Evolutionary conservation across 2,329 filamentous ascomycete genomes (phyloP).

Genomic region (Colletotrichum viniferum): DNA sequence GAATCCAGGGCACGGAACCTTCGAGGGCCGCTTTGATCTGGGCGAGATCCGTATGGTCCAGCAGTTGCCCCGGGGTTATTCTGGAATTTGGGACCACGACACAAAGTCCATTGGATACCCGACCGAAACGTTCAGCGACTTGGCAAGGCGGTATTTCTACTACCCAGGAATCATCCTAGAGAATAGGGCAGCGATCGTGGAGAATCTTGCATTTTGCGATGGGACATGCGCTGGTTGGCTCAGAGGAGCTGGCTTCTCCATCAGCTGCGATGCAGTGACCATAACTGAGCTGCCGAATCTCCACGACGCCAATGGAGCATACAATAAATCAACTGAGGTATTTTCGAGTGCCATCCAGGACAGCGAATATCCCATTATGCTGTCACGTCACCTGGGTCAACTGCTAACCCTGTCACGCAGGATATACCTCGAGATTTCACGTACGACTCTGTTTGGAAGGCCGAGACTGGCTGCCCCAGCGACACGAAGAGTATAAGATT

Average conservation of each 20-base stretch:
- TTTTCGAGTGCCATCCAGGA: neutral
- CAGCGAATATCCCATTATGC: neutral
- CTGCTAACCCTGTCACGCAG: neutral
- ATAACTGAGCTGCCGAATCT: neutral
- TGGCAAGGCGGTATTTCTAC: neutral
- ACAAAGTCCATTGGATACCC: neutral
- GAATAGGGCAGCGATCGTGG: neutral
- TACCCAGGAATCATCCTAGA: neutral
- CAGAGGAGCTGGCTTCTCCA: neutral
- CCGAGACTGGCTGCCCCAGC: neutral
- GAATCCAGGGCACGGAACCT: neutral
- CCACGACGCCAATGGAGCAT: neutral
- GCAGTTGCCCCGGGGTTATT: neutral
- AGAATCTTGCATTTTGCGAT: neutral
- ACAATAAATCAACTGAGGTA: neutral
- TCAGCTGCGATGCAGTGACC: neutral
- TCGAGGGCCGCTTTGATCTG: neutral
- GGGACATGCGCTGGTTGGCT: neutral
- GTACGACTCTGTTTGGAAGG: neutral
- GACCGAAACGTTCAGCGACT: neutral
- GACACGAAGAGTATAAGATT: neutral
- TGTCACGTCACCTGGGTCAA: neutral
- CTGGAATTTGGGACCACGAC: neutral
- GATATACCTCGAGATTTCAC: neutral
- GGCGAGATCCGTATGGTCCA: neutral